Conservation (phyloP, 345 rosid genomes). For the Jatropha curcas region DNA sequence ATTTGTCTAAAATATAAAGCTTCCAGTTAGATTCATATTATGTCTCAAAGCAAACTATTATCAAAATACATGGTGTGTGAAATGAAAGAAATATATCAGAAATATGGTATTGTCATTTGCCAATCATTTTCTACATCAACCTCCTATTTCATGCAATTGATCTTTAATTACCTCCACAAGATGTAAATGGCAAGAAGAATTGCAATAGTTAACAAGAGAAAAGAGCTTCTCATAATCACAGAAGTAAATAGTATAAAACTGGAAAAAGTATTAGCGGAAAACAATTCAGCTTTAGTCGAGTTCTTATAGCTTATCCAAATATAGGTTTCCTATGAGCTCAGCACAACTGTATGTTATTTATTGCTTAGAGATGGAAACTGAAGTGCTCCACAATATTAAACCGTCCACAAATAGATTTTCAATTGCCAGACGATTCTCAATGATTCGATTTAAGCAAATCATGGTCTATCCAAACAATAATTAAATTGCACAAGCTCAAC, state of each 20-base stretch:
- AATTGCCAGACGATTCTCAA: background rate
- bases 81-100: background rate
- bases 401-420: background rate
- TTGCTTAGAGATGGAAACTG: background rate
- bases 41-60: background rate
- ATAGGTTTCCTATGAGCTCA: too few species aligned
- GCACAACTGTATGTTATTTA: too few species aligned
- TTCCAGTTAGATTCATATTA: too few species aligned
- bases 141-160: too few species aligned
- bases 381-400: too few species aligned
- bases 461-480: background rate
- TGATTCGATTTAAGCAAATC: background rate
- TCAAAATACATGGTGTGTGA: background rate
- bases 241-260: background rate
- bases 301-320: too few species aligned
- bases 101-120: too few species aligned
- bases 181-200: background rate
- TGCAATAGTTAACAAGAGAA: background rate
- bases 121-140: too few species aligned
- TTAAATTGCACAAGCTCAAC: background rate
- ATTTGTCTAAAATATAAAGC: too few species aligned
- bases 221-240: background rate
- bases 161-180: background rate
- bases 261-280: background rate
- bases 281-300: too few species aligned